These are phyloP conservation scores for Sugiyamaella grinbergsii DNA, from an alignment of 1,139 yeast species.

Conservation along the genomic window DNA sequence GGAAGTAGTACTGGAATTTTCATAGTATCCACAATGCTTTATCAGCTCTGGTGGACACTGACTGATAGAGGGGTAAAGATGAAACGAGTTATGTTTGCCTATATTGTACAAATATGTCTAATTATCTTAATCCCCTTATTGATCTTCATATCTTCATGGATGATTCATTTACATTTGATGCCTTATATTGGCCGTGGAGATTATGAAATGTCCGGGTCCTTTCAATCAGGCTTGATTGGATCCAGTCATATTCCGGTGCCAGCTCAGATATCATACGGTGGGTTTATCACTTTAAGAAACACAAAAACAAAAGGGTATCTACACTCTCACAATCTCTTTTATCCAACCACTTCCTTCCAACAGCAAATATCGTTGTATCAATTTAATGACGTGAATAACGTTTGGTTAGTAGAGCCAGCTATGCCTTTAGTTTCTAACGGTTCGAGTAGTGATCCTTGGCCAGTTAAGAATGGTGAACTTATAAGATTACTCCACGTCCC, in stretches of 20 bases:
- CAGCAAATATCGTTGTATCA: slow-evolving; percentile 72
- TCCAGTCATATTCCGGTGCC: slow-evolving; percentile 47
- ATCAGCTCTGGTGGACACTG: slow-evolving; percentile 56
- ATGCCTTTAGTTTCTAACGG: slow-evolving; percentile 3
- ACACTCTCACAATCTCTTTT: slow-evolving; percentile 62
- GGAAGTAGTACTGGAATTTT: slow-evolving; percentile 59
- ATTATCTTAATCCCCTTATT: slow-evolving; percentile 53
- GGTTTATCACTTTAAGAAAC: slow-evolving; percentile 68
- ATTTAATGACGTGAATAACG: slow-evolving; percentile 56
- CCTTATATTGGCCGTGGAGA: slow-evolving; percentile 53
- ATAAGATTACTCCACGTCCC: slow-evolving; percentile 62
- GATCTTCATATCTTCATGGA: slow-evolving; percentile 53
- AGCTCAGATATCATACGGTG: slow-evolving; percentile 62
- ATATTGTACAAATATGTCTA: slow-evolving; percentile 38
- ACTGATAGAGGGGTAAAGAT: slow-evolving; percentile 56
- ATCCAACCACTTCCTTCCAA: slow-evolving; percentile 57
- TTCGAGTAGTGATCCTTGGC: neutral
- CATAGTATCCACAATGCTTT: slow-evolving; percentile 47
- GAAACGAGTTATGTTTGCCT: slow-evolving; percentile 43
- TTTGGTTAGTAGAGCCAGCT: slow-evolving; percentile 61
- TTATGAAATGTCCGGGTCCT: slow-evolving; percentile 58
- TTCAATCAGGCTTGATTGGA: slow-evolving; percentile 54
- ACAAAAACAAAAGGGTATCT: slow-evolving; percentile 61
- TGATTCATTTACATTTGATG: slow-evolving; percentile 53
- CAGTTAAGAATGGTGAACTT: slow-evolving; percentile 47